A percentile compares a stretch with the other conserved stretches of the same genome.
Conservation (phyloP, 2,329 filamentous ascomycete species). For the Colletotrichum agaves region DNA sequence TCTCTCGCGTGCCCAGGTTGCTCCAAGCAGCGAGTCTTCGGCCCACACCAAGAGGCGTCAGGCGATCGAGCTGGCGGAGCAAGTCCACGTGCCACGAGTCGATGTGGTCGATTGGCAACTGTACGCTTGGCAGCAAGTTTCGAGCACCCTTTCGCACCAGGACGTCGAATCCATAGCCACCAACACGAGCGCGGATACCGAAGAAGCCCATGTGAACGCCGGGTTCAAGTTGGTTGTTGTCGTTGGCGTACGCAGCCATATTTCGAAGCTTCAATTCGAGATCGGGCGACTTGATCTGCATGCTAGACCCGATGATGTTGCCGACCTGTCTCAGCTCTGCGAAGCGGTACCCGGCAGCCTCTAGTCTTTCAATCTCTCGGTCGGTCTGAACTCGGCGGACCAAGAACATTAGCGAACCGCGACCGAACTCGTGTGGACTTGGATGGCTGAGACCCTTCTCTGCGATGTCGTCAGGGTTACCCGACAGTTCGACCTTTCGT, state of each 20-base stretch:
- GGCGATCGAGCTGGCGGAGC: slow-evolving; percentile 60
- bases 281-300: slow-evolving; percentile 76
- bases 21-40: slow-evolving; percentile 51
- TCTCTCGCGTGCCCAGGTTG: slow-evolving; percentile 52
- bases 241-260: slow-evolving; percentile 70
- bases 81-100: slow-evolving; percentile 66
- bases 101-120: slow-evolving; percentile 63
- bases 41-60: slow-evolving; percentile 52
- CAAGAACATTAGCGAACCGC: slow-evolving; percentile 84
- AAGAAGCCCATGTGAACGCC: slow-evolving; percentile 70
- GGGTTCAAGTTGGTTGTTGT: slow-evolving; percentile 57
- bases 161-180: slow-evolving; percentile 69
- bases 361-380: slow-evolving; percentile 71
- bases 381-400: slow-evolving; percentile 70
- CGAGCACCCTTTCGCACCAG: slow-evolving; percentile 66
- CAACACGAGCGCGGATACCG: slow-evolving; percentile 62
- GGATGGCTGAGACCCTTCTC: slow-evolving; percentile 52
- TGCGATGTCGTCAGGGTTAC: slow-evolving; percentile 47
- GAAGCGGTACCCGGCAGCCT: slow-evolving; percentile 82
- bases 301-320: slow-evolving; percentile 73
- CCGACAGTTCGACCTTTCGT: slow-evolving; percentile 33
- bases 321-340: slow-evolving; percentile 75
- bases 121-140: slow-evolving; percentile 70
- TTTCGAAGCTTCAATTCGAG: slow-evolving; percentile 69
- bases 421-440: slow-evolving; percentile 61